phyloP scores from a whole-genome alignment of 768 basidiomycete genomes.

The Tephrocybe sp. region DNA sequence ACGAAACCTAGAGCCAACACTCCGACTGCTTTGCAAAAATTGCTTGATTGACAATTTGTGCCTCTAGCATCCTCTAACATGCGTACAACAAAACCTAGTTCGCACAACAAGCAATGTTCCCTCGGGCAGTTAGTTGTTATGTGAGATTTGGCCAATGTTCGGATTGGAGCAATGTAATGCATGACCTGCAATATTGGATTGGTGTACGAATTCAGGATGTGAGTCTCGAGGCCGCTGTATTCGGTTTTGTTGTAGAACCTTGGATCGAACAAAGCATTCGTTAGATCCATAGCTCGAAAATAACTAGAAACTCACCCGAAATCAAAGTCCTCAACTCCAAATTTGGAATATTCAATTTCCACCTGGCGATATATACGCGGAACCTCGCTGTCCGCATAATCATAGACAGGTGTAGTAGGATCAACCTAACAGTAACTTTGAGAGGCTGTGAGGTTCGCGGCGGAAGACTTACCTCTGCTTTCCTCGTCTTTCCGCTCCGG shows the following conservation, averaged over 20 bases:
- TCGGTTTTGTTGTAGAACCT: constrained; percentile 94
- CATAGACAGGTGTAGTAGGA: constrained; percentile 51
- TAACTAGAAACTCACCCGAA: constrained; percentile 66
- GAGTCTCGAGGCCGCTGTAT: constrained; percentile 92
- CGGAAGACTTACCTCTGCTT: constrained; percentile 39
- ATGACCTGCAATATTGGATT: constrained; percentile 90
- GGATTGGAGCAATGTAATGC: constrained; percentile 78
- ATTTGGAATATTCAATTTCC: constrained; percentile 98
- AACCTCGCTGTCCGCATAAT: constrained; percentile 57
- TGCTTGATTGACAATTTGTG: constrained; percentile 93
- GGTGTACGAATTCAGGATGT: constrained; percentile 96
- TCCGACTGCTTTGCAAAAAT: constrained; percentile 93
- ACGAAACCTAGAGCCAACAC: constrained; percentile 78
- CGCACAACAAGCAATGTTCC: constrained; percentile 94
- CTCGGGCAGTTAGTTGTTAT: constrained; percentile 84
- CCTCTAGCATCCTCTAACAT: constrained; percentile 97
- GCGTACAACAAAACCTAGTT: constrained; percentile 89
- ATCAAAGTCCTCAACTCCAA: constrained; percentile 98
- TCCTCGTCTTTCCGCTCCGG: constrained; percentile 71
- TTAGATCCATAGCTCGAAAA: not conserved
- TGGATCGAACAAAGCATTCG: not conserved
- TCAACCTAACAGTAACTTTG: constrained; percentile 39
- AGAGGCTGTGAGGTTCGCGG: not conserved
- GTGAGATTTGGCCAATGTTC: constrained; percentile 85
- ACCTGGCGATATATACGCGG: constrained; percentile 87